Conservation (phyloP, 768 basidiomycete genomes). For the Sistotremastrum suecicum region DNA sequence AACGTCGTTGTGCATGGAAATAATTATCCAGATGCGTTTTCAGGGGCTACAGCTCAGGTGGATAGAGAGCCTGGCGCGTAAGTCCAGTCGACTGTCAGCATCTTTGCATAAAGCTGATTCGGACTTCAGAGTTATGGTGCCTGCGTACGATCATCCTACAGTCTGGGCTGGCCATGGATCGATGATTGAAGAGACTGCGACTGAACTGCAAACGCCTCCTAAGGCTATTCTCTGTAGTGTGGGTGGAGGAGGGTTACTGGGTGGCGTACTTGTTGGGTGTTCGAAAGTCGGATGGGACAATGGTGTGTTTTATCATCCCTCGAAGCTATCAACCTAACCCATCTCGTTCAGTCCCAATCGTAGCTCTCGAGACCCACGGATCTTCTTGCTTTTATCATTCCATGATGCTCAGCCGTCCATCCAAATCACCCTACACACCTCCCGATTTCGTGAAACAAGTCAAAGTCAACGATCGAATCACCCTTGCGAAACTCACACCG, state of each 20-base stretch:
- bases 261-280: conserved; percentile 60
- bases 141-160: conserved; percentile 54
- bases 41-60: background rate
- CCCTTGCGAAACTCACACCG: conserved; percentile 28
- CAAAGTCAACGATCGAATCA: too few species aligned
- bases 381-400: conserved; percentile 65
- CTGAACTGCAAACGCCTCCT: conserved; percentile 40
- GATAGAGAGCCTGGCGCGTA: too few species aligned
- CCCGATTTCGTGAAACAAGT: too few species aligned
- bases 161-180: conserved; percentile 72
- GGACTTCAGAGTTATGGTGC: conserved; percentile 41
- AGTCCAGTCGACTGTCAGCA: too few species aligned
- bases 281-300: conserved; percentile 50
- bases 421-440: too few species aligned
- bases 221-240: conserved; percentile 68
- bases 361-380: conserved; percentile 58
- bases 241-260: conserved; percentile 60
- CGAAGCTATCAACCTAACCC: too few species aligned
- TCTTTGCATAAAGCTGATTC: too few species aligned
- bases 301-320: conserved; percentile 25
- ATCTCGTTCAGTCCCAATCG: conserved; percentile 37
- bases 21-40: background rate
- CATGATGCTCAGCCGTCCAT: conserved; percentile 29
- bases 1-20: background rate
- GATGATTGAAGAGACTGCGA: conserved; percentile 48